phyloP scores from a whole-genome alignment of 2,329 filamentous ascomycete species.

The Curvularia sp. region DNA sequence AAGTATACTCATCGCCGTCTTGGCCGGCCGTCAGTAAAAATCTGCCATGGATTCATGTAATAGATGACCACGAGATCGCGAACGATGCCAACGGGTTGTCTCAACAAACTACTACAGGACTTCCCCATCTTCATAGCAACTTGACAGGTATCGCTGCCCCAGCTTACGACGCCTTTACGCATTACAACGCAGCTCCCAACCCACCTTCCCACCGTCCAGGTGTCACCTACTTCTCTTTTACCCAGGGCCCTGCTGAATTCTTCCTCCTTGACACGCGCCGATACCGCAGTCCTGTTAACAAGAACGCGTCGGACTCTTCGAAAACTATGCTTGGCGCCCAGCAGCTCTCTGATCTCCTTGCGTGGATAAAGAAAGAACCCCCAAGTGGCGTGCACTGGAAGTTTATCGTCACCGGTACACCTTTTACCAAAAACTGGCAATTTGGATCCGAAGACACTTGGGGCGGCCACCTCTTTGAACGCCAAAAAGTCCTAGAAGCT shows the following conservation, averaged over 20 bases:
- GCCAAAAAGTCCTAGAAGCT: conserved; percentile 78
- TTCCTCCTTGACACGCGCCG: conserved; percentile 93
- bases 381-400: conserved; percentile 88
- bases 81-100: conserved; percentile 75
- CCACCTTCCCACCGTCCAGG: conserved; percentile 72
- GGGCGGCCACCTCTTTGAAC: conserved; percentile 88
- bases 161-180: conserved; percentile 82
- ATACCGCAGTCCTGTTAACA: conserved; percentile 75
- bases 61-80: conserved; percentile 95
- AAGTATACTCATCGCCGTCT: conserved; percentile 94
- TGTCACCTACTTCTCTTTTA: conserved; percentile 87
- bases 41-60: conserved; percentile 95
- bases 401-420: conserved; percentile 86
- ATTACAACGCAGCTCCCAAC: conserved; percentile 86
- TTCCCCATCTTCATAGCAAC: too few relatives aligned
- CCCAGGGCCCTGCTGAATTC: conserved; percentile 88
- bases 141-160: conserved; percentile 79
- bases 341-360: conserved; percentile 80
- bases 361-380: conserved; percentile 76
- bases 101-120: too few relatives aligned
- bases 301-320: conserved; percentile 65
- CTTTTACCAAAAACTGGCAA: conserved; percentile 97
- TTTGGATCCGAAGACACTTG: conserved; percentile 89
- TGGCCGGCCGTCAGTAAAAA: conserved; percentile 79
- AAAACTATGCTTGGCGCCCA: conserved; percentile 88